Percentiles rank a stretch among this genome's conserved stretches.
Evolutionary conservation across 257 asterid genomes (phyloP).

Genomic region (Linaria vulgaris): DNA sequence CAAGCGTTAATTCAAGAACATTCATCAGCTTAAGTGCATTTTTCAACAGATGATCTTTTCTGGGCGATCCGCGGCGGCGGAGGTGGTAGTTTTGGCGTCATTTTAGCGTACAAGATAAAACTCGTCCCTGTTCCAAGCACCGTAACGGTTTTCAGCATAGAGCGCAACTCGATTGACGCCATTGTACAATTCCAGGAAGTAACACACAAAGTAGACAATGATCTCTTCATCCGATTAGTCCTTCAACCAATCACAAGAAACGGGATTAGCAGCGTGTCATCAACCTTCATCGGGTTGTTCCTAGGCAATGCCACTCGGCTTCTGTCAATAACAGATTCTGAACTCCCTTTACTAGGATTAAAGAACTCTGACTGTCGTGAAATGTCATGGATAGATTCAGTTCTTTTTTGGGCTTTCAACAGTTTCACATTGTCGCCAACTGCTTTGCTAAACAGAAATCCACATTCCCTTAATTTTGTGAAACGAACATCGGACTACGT

Average conservation of each 20-base stretch:
- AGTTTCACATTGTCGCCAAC: constrained; percentile 18
- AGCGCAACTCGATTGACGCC: constrained; percentile 23
- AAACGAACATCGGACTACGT: constrained; percentile 44
- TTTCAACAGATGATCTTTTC: constrained; percentile 36
- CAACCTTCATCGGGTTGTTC: constrained; percentile 32
- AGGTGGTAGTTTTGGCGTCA: constrained; percentile 36
- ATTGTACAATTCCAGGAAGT: constrained; percentile 24
- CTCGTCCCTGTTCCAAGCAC: constrained; percentile 30
- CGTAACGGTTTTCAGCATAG: constrained; percentile 30
- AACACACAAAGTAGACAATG: constrained; percentile 29
- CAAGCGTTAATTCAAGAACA: too few relatives aligned
- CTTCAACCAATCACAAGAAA: constrained; percentile 30
- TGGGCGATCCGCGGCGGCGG: constrained; percentile 45
- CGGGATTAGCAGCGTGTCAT: constrained; percentile 12
- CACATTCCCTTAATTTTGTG: constrained; percentile 25
- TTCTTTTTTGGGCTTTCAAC: constrained; percentile 37
- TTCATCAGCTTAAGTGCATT: too few relatives aligned
- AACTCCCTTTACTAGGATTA: constrained; percentile 28
- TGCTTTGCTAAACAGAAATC: constrained; percentile 11
- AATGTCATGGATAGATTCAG: constrained; percentile 42
- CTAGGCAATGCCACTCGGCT: constrained; percentile 32
- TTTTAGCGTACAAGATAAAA: constrained; percentile 31
- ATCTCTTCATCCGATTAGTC: constrained; percentile 33
- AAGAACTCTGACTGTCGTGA: constrained; percentile 24
- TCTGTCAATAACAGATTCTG: constrained; percentile 17